Evolutionary conservation across 768 basidiomycete species (phyloP), one percentile per base, ranked within the genome.

Genomic region (Cubamyces lactineus): DNA sequence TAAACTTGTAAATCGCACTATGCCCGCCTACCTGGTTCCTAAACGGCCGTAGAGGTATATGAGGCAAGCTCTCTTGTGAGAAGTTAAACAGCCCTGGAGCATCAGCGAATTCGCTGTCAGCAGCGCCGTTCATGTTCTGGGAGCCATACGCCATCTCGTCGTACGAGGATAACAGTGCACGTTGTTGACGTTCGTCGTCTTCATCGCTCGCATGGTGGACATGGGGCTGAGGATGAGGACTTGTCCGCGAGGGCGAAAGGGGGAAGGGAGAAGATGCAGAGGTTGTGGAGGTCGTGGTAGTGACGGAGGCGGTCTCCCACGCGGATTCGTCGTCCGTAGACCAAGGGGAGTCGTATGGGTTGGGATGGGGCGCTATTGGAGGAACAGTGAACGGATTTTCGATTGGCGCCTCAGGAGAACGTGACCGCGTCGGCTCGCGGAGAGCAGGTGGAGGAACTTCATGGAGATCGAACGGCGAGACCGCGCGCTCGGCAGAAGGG

Each of bases 1-100:
- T 98, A 67, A 99, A 98, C 71, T 96, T 95, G 77, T 98, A 98
- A 69, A 99, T 97, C 59, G 94, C 91, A 66, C 86, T 93, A 73
- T 99, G 97, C 3, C 97, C 97, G 43, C 97, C 97, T 30, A 99
- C 97, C 76, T 98, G 96, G 69, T 99, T 97, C 51, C 92, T 87
- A 77, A 98, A 99, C 5, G 97, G 97, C 50, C 91, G 87, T 8
- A 99, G 79, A 38, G 96, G 96, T 50, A 99, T 94, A 61, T 95
- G 92, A 1, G 91, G 92, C 46, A 93, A 76, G 62, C 82, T 81
- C 56, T 85, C 86, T 61, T 87, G 79, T 13, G 84, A 77, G 43
- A 80, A 67, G 57, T 83, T 78, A 57, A 48, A 63, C 30, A 78
- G 70, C 52, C 52, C 67, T 52, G 69, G 64, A 24, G 80, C 73